Conservation (phyloP, 2,329 filamentous ascomycete genomes). For the Exophiala phaeomuriformis region DNA sequence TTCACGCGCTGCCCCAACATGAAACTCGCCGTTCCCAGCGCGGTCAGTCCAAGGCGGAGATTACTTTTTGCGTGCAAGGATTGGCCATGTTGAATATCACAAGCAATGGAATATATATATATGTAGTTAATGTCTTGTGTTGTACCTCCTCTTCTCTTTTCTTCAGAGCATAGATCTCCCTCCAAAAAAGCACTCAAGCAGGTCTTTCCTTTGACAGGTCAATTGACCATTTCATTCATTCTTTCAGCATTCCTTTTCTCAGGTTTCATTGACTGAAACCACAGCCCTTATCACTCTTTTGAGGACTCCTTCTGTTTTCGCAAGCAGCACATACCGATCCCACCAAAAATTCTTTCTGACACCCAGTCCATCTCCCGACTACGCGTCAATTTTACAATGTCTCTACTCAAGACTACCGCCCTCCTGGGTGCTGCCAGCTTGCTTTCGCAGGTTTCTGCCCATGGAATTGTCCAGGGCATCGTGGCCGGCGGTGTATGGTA, state of each 20-base stretch:
- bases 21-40: conserved; percentile 8
- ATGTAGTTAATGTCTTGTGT: not conserved
- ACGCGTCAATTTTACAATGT: conserved; percentile 9
- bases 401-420: conserved; percentile 10
- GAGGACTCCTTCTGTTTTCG: conserved; percentile 7
- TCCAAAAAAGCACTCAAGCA: conserved; percentile 14
- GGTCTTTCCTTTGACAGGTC: conserved; percentile 22
- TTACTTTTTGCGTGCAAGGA: not conserved
- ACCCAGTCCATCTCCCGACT: not conserved
- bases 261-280: conserved; percentile 23
- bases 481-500: conserved; percentile 34
- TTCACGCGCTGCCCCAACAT: conserved; percentile 2
- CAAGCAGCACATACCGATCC: not conserved
- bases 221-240: conserved; percentile 18
- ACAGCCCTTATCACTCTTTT: conserved; percentile 5
- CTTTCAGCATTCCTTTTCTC: conserved; percentile 16
- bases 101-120: conserved; percentile 7
- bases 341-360: not conserved
- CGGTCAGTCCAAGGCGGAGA: conserved; percentile 1
- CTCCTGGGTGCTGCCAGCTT: conserved; percentile 28
- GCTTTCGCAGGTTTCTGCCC: conserved; percentile 34
- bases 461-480: conserved; percentile 34
- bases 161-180: conserved; percentile 10
- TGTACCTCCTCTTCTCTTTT: not conserved
- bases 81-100: not conserved